Percentiles rank a stretch among this genome's conserved stretches.
Conservation (phyloP, 2,329 filamentous ascomycete genomes). For the Alternaria atra region DNA sequence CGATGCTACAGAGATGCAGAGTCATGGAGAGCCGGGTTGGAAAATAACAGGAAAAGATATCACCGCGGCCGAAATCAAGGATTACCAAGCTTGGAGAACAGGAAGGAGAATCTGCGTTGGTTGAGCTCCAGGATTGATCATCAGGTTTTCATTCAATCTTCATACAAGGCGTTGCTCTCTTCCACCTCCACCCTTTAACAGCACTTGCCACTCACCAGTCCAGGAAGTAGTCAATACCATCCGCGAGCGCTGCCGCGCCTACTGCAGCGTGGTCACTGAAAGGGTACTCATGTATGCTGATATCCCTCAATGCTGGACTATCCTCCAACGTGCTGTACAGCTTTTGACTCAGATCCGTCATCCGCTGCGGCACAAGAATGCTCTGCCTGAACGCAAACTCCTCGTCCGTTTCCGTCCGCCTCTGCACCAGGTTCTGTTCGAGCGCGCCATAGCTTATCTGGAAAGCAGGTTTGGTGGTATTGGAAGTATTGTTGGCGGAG, state of each 20-base stretch:
- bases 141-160: neutral
- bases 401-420: constrained; percentile 39
- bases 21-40: neutral
- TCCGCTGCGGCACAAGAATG: constrained; percentile 34
- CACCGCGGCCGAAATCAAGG: neutral
- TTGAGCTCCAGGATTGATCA: neutral
- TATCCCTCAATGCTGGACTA: constrained; percentile 35
- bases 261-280: constrained; percentile 46
- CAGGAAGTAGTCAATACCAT: constrained; percentile 48
- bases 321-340: constrained; percentile 35
- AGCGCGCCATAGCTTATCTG: constrained; percentile 43
- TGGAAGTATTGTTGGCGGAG: neutral
- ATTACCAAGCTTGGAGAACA: neutral
- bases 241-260: constrained; percentile 36
- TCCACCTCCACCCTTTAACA: neutral
- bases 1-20: neutral
- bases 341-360: constrained; percentile 31
- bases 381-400: constrained; percentile 38
- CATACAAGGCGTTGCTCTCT: neutral
- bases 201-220: constrained; percentile 32
- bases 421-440: constrained; percentile 38
- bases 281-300: constrained; percentile 41
- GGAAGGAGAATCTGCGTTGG: neutral
- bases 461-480: constrained; percentile 39
- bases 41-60: neutral